These are phyloP conservation scores for Candida sp. DNA, from an alignment of 1,139 yeast genomes.

Conservation along the genomic window DNA sequence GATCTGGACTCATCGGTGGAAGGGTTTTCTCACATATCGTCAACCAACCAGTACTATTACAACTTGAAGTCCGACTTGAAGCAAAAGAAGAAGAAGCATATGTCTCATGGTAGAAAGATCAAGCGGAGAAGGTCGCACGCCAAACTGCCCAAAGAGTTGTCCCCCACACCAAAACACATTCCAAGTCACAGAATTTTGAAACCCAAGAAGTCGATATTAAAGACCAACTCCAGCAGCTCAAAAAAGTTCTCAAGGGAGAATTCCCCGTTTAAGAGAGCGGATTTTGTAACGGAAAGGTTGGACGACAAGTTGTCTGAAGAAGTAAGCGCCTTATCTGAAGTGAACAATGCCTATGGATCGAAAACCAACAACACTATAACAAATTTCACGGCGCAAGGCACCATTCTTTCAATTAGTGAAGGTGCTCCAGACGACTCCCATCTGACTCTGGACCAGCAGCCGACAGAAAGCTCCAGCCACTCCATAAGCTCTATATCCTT, in stretches of 20 bases:
- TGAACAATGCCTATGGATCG: slow-evolving; percentile 17
- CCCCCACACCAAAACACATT: slow-evolving; percentile 48
- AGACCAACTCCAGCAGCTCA: slow-evolving; percentile 17
- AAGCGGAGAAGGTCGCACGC: background rate
- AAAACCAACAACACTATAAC: slow-evolving; percentile 11
- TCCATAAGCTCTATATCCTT: slow-evolving; percentile 3
- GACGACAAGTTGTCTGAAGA: slow-evolving; percentile 13
- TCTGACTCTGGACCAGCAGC: background rate
- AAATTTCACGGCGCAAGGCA: slow-evolving; percentile 14
- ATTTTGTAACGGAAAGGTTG: slow-evolving; percentile 6
- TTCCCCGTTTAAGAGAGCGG: slow-evolving; percentile 11
- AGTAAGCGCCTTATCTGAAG: slow-evolving; percentile 15
- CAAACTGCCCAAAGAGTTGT: slow-evolving; percentile 16
- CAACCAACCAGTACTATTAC: slow-evolving; percentile 29
- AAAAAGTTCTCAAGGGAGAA: slow-evolving; percentile 9
- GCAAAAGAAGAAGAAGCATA: slow-evolving; percentile 11
- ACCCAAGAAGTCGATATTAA: slow-evolving; percentile 47
- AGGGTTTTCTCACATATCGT: slow-evolving; percentile 16
- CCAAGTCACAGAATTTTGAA: slow-evolving; percentile 48
- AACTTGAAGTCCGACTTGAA: slow-evolving; percentile 20
- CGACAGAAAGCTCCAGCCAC: background rate
- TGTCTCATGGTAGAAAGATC: slow-evolving; percentile 1
- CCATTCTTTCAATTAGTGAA: slow-evolving; percentile 11
- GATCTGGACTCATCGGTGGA: slow-evolving; percentile 30
- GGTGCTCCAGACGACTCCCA: slow-evolving; percentile 6